These are phyloP conservation scores for Pelargonium cotyledonis DNA, from an alignment of 441 rosid species.

Conservation along the genomic window DNA sequence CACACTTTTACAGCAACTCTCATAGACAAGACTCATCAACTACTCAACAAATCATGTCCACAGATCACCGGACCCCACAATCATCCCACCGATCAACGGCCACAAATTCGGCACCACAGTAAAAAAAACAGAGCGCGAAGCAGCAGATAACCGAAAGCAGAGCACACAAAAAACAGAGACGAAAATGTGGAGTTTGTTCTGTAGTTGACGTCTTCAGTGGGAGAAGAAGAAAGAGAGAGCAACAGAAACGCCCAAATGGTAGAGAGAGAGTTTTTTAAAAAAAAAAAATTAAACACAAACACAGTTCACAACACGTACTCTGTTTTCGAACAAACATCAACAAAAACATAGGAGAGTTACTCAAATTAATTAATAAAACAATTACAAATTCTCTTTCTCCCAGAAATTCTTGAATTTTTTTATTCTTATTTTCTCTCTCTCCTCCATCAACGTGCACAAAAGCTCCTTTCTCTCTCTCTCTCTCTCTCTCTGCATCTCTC, in stretches of 20 bases:
- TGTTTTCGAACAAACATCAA: background rate
- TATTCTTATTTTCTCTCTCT: background rate
- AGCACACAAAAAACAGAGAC: background rate
- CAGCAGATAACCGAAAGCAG: slow-evolving; percentile 2
- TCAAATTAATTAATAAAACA: background rate
- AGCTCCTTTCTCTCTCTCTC: background rate
- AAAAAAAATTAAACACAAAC: too few relatives aligned
- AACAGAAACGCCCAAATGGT: too few relatives aligned
- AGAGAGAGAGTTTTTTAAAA: too few relatives aligned
- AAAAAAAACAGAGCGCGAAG: background rate
- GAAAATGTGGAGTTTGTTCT: background rate
- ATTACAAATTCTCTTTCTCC: background rate
- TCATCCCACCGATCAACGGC: background rate
- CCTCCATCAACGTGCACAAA: slow-evolving; percentile 3
- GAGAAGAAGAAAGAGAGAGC: too few relatives aligned
- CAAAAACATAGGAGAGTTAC: background rate
- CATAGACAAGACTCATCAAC: too few relatives aligned
- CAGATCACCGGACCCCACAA: background rate
- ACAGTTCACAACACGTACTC: too few relatives aligned
- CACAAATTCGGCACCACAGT: background rate
- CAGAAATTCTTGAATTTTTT: background rate
- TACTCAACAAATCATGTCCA: background rate
- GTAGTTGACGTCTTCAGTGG: too few relatives aligned
- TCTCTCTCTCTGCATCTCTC: background rate
- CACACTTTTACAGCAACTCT: too few relatives aligned